Percentiles rank a stretch among this genome's conserved stretches.
Conservation (phyloP, 2,329 filamentous ascomycete genomes). For the Trichoderma harzianum region DNA sequence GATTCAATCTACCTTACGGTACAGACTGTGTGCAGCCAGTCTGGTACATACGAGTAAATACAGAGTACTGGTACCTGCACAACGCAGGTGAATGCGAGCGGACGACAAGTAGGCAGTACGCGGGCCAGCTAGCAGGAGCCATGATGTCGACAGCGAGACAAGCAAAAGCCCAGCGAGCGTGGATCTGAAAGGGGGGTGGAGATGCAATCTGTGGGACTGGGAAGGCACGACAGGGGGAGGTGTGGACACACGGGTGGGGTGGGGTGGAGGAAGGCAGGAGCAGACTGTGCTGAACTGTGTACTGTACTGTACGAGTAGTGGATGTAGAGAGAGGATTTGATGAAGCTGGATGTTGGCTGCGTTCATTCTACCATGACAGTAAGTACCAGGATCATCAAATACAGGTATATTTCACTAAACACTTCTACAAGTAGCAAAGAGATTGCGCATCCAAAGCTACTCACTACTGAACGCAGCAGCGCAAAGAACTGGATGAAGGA, state of each 20-base stretch:
- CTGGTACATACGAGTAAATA: not conserved
- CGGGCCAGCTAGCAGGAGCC: conserved; percentile 12
- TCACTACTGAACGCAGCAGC: not conserved
- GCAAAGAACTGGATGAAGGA: not conserved
- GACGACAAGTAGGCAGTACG: not conserved
- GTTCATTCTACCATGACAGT: not conserved
- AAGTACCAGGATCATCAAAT: not conserved
- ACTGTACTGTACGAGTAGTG: not conserved
- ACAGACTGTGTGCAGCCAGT: not conserved
- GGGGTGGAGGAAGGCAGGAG: conserved; percentile 11
- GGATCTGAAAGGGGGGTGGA: conserved; percentile 21
- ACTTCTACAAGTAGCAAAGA: not conserved
- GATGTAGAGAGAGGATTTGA: not conserved
- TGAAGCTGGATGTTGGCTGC: not conserved
- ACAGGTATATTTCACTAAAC: too few relatives aligned
- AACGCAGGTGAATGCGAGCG: not conserved
- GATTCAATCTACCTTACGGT: not conserved
- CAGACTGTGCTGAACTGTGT: not conserved
- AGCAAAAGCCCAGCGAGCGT: conserved; percentile 6
- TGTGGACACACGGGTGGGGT: conserved; percentile 1
- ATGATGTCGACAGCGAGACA: conserved; percentile 20
- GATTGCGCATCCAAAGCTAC: not conserved
- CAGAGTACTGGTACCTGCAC: not conserved
- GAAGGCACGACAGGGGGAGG: conserved; percentile 10
- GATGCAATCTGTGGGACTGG: conserved; percentile 20